Base-by-base conservation (phyloP, 2,329 filamentous ascomycete genomes). In the Beauveria bassiana region DNA sequence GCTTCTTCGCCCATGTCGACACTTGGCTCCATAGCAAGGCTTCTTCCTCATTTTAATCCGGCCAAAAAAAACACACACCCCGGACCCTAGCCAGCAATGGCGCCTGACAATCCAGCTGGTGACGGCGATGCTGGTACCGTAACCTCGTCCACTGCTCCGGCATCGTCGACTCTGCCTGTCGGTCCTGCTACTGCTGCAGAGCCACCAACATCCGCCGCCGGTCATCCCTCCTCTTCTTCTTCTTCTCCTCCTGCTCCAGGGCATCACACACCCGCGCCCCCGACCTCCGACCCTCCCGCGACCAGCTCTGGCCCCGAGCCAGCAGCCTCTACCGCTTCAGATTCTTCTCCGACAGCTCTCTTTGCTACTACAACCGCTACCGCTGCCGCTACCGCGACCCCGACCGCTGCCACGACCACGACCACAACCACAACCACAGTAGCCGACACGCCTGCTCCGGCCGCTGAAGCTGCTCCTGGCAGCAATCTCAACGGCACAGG, bases 31-130 rank as follows among this genome's bases (percentile, higher is more conserved):
- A 60, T 60, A 59, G 34, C 57, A 59, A 24, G 57, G 34, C 34
- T 38, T 38, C 57, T 59, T 59, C 57, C 24, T 59, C 57, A 59
- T 59, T 59, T 61, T 61, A 61, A 53, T 38, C 58, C 50, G 22
- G 58, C 40, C 49, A 60, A 34, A 59, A 59, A 58, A 58, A 38
- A 50, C 34, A 54, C 52, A 43, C 43, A 43, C 43, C 58, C 58
- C 42, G 50, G 58, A 59, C 57, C 57, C 57, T 59, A 22, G 57
- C 57, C 58, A 50, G 58, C 28, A 60, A 60, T 60, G 58, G 58
- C 58, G 40, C 49, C 50, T 42, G 58, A 54, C 42, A 46, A 54
- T 60, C 58, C 49, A 54, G 49, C 49, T 34, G 40, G 58, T 62
- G 63, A 49, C 54, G 45, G 45, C 53, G 59, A 47, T 58, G 59